phyloP scores from a whole-genome alignment of 345 rosid species.

The thale cress (Arabidopsis thaliana) region DNA sequence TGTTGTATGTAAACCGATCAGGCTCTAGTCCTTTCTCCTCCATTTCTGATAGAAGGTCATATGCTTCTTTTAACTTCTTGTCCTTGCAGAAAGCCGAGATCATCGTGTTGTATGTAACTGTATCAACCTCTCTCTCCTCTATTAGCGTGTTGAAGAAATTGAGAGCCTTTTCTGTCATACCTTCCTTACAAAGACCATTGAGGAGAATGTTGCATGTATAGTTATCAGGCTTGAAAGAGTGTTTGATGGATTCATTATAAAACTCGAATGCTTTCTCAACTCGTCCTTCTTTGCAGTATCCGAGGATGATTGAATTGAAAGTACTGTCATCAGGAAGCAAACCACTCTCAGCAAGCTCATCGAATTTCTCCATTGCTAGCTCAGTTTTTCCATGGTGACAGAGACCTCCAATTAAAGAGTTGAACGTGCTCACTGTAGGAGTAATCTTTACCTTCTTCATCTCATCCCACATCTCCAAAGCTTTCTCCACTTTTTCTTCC shows the following conservation, averaged over 20 bases:
- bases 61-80: slow-evolving; percentile 74
- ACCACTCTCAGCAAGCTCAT: slow-evolving; percentile 70
- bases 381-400: slow-evolving; percentile 70
- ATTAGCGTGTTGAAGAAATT: slow-evolving; percentile 72
- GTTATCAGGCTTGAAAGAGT: slow-evolving; percentile 69
- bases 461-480: slow-evolving; percentile 77
- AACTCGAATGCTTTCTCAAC: slow-evolving; percentile 87
- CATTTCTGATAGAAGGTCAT: slow-evolving; percentile 72
- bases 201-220: slow-evolving; percentile 80
- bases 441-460: slow-evolving; percentile 71
- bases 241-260: slow-evolving; percentile 69
- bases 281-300: slow-evolving; percentile 68
- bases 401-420: slow-evolving; percentile 70
- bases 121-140: slow-evolving; percentile 63
- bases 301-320: slow-evolving; percentile 70
- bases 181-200: slow-evolving; percentile 69
- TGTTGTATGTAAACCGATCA: slow-evolving; percentile 67
- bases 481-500: slow-evolving; percentile 54
- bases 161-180: slow-evolving; percentile 83
- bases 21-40: slow-evolving; percentile 64
- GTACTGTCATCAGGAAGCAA: slow-evolving; percentile 70
- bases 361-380: slow-evolving; percentile 65
- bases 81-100: slow-evolving; percentile 72
- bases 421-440: slow-evolving; percentile 71
- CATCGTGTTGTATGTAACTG: slow-evolving; percentile 77